Percentiles rank a stretch among this genome's conserved stretches.
Conservation (phyloP, 2,329 filamentous ascomycete species). For the Penicillium italicum region DNA sequence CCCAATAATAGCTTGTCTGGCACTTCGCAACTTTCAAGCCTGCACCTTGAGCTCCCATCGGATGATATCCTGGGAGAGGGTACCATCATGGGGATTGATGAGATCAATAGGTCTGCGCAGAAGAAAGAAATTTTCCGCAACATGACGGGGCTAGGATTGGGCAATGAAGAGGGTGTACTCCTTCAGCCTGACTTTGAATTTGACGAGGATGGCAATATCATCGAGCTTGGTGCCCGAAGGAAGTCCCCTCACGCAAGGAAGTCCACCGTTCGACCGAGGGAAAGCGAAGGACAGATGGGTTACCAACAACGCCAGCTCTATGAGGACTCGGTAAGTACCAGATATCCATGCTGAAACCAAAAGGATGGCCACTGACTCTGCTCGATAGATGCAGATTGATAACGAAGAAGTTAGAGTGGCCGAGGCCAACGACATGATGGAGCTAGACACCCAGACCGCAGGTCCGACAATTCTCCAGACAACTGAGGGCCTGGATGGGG, state of each 20-base stretch:
- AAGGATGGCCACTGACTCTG: not conserved
- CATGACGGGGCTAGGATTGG: slow-evolving; percentile 5
- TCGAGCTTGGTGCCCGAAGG: slow-evolving; percentile 41
- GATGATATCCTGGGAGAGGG: slow-evolving; percentile 42
- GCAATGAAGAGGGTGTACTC: slow-evolving; percentile 46
- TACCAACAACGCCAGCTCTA: not conserved
- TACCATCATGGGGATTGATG: slow-evolving; percentile 41
- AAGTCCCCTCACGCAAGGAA: slow-evolving; percentile 11
- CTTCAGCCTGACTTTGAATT: slow-evolving; percentile 58
- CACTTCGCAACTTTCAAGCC: slow-evolving; percentile 23
- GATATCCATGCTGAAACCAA: not conserved
- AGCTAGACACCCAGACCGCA: not conserved
- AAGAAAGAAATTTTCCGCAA: slow-evolving; percentile 26
- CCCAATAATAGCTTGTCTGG: slow-evolving; percentile 31
- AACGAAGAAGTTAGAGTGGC: not conserved
- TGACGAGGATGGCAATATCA: slow-evolving; percentile 59
- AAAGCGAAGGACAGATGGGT: not conserved
- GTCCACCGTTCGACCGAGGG: not conserved
- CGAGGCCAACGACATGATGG: not conserved
- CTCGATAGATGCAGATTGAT: slow-evolving; percentile 1
- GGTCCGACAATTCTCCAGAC: not conserved
- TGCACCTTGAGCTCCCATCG: slow-evolving; percentile 49
- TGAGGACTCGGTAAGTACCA: slow-evolving; percentile 6
- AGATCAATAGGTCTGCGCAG: slow-evolving; percentile 39
- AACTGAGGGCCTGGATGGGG: not conserved